Conservation (phyloP, 805 yeast genomes). For the Yarrowia keelungensis region DNA sequence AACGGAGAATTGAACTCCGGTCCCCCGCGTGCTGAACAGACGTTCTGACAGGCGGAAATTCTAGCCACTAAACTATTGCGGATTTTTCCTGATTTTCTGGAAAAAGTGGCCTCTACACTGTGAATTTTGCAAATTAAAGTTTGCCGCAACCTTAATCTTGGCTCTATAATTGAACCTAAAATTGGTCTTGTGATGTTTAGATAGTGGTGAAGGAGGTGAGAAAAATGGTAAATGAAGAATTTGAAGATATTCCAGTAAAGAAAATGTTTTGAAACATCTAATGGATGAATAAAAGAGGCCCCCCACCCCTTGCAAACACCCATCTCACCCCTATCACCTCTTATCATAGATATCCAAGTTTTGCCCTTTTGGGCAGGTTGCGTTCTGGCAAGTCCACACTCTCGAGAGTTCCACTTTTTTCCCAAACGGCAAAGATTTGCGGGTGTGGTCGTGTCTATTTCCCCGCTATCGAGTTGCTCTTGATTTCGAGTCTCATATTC, state of each 20-base stretch:
- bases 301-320: background rate
- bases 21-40: conserved; percentile 35
- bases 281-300: too few species aligned
- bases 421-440: conserved; percentile 17
- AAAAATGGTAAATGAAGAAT: background rate
- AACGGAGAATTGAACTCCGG: conserved; percentile 38
- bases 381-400: background rate
- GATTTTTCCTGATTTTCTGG: background rate
- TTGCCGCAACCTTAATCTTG: conserved; percentile 5
- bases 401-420: background rate
- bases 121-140: background rate
- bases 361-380: conserved; percentile 7
- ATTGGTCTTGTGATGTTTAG: conserved; percentile 7
- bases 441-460: background rate
- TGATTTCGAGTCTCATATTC: conserved; percentile 2
- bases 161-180: background rate
- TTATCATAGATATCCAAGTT: background rate
- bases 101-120: background rate
- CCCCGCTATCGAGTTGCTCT: conserved; percentile 36
- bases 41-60: conserved; percentile 52
- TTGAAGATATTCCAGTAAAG: background rate
- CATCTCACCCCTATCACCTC: background rate
- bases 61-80: conserved; percentile 52
- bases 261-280: too few species aligned
- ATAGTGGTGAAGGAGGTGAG: background rate